These are phyloP conservation scores for Talaromyces rugulosus DNA, from an alignment of 2,329 filamentous ascomycete species.

Conservation along the genomic window DNA sequence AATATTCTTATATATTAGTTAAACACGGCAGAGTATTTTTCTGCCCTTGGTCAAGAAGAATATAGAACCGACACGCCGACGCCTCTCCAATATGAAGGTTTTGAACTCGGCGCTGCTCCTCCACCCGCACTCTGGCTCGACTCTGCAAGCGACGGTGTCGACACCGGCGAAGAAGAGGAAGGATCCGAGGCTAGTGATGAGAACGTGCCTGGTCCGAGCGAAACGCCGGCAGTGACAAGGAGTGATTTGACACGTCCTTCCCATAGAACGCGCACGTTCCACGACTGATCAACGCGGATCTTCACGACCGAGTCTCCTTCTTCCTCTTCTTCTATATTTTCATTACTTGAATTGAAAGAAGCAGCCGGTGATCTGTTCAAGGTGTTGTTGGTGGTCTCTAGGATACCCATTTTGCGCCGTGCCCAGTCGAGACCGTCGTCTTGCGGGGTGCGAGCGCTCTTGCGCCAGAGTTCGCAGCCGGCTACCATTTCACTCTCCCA, in stretches of 20 bases:
- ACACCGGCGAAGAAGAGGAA: constrained; percentile 19
- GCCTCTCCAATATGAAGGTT: constrained; percentile 36
- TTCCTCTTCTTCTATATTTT: constrained; percentile 23
- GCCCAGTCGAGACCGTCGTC: constrained; percentile 42
- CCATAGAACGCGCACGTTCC: constrained; percentile 83
- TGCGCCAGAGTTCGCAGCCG: constrained; percentile 89
- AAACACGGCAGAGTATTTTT: background rate
- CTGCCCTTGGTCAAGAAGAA: constrained; percentile 29
- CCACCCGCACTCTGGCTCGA: constrained; percentile 12
- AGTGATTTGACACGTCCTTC: constrained; percentile 89
- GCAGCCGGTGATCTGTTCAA: background rate
- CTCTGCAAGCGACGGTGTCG: background rate
- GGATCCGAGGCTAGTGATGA: constrained; percentile 24
- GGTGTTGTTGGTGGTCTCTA: constrained; percentile 14
- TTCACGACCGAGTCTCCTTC: constrained; percentile 77
- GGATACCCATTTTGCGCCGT: constrained; percentile 32
- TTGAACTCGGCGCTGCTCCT: constrained; percentile 13
- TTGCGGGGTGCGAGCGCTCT: constrained; percentile 24
- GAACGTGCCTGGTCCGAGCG: constrained; percentile 59
- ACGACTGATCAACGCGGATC: constrained; percentile 81
- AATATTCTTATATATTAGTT: background rate
- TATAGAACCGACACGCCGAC: constrained; percentile 41
- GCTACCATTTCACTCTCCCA: constrained; percentile 94
- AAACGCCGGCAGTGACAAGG: constrained; percentile 84
- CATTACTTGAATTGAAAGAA: background rate